phyloP scores from a whole-genome alignment of 192 early-diverging fungal species.

The Coemansia sp. region DNA sequence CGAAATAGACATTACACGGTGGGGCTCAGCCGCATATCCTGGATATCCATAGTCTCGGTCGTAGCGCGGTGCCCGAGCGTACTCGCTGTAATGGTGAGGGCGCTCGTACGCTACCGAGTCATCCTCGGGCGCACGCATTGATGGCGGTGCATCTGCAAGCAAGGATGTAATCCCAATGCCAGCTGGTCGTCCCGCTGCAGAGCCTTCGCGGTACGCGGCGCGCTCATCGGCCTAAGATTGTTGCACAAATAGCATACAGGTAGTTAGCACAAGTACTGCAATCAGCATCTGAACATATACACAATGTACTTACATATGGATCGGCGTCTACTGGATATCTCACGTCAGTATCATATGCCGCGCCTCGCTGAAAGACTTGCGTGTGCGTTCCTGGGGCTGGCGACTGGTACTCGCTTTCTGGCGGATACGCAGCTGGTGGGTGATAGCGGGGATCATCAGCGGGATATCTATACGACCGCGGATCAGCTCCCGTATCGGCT shows the following conservation, averaged over 20 bases:
- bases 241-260: background rate
- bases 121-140: background rate
- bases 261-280: background rate
- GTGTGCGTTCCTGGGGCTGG: conserved; percentile 19
- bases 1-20: conserved; percentile 48
- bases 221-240: conserved; percentile 13
- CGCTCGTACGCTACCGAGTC: conserved; percentile 2
- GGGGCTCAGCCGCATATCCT: conserved; percentile 11
- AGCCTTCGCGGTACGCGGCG: conserved; percentile 10
- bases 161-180: conserved; percentile 49
- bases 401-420: conserved; percentile 32
- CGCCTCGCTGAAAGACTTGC: conserved; percentile 27
- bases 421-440: conserved; percentile 3
- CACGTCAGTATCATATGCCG: conserved; percentile 1
- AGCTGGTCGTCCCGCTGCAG: conserved; percentile 8
- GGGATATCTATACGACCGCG: conserved; percentile 16
- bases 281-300: background rate
- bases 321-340: conserved; percentile 10
- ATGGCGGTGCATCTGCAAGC: conserved; percentile 18
- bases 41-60: conserved; percentile 20
- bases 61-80: conserved; percentile 10
- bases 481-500: conserved; percentile 1
- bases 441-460: conserved; percentile 18
- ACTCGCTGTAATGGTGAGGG: conserved; percentile 15
- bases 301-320: conserved; percentile 24